These are phyloP conservation scores for Chrysosporium keratinophilum DNA, from an alignment of 2,329 filamentous ascomycete genomes.

Conservation along the genomic window DNA sequence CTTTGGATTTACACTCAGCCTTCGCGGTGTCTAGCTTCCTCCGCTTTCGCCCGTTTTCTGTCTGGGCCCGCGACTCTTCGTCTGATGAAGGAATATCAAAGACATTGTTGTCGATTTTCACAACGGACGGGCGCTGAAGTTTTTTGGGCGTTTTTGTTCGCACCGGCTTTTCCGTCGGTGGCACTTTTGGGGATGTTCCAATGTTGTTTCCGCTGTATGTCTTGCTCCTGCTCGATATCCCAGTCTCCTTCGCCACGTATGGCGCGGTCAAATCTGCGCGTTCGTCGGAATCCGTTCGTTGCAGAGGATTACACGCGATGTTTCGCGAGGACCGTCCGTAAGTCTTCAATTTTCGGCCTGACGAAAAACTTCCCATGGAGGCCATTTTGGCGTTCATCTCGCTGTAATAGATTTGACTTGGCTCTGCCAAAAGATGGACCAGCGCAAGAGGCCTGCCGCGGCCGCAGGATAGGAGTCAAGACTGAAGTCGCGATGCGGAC, in stretches of 20 bases:
- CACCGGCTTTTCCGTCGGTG: background rate
- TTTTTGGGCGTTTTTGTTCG: background rate
- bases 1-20: slow-evolving; percentile 1
- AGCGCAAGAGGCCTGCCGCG: background rate
- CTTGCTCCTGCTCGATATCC: background rate
- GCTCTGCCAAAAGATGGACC: background rate
- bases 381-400: slow-evolving; percentile 2
- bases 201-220: background rate
- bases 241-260: background rate
- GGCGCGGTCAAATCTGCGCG: background rate
- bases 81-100: slow-evolving; percentile 24
- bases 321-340: slow-evolving; percentile 16
- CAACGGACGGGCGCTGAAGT: background rate
- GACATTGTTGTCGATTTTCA: slow-evolving; percentile 13
- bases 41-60: slow-evolving; percentile 12
- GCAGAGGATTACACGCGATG: background rate
- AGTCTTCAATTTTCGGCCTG: slow-evolving; percentile 15
- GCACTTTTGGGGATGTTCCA: background rate
- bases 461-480: background rate
- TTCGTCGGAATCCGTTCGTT: background rate
- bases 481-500: background rate
- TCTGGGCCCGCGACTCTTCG: slow-evolving; percentile 18
- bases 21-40: slow-evolving; percentile 14
- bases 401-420: background rate
- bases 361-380: slow-evolving; percentile 7